A percentile compares a stretch with the other conserved stretches of the same genome.
These are phyloP conservation scores for Thymus quinquecostatus DNA, from an alignment of 257 asterid species.

Conservation along the genomic window DNA sequence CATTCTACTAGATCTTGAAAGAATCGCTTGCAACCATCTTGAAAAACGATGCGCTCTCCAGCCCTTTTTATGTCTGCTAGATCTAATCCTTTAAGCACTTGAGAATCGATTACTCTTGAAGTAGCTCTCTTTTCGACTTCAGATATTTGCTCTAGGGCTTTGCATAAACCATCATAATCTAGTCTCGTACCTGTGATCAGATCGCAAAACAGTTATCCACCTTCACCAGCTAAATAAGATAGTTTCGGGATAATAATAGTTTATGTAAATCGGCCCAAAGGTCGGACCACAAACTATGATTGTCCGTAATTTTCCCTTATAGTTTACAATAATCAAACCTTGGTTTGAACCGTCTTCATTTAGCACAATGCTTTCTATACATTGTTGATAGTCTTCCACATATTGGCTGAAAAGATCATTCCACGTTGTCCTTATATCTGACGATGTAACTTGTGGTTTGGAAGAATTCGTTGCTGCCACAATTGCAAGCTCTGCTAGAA, in stretches of 20 bases:
- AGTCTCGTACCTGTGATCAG: constrained; percentile 40
- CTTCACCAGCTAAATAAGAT: neutral
- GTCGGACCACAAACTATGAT: too few relatives aligned
- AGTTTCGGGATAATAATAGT: too few relatives aligned
- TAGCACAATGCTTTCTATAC: constrained; percentile 51
- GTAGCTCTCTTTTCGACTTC: constrained; percentile 58
- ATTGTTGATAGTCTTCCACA: constrained; percentile 58
- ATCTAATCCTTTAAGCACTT: constrained; percentile 57
- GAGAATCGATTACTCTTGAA: constrained; percentile 51
- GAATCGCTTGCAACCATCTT: constrained; percentile 59
- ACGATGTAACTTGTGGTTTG: constrained; percentile 31
- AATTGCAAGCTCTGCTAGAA: constrained; percentile 70
- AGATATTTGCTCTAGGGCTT: constrained; percentile 58
- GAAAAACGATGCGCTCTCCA: constrained; percentile 59
- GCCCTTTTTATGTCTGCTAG: constrained; percentile 53
- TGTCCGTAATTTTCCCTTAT: neutral
- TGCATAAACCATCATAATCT: constrained; percentile 57
- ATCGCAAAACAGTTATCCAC: constrained; percentile 24
- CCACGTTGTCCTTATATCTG: constrained; percentile 52
- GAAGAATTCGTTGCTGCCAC: constrained; percentile 42
- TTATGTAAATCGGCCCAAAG: too few relatives aligned
- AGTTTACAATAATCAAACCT: constrained; percentile 28
- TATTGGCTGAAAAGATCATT: constrained; percentile 53
- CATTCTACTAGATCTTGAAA: constrained; percentile 41
- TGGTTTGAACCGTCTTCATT: constrained; percentile 38